These are phyloP conservation scores for Phalaenopsis equestris DNA, from an alignment of 106 monocot species.

Conservation along the genomic window DNA sequence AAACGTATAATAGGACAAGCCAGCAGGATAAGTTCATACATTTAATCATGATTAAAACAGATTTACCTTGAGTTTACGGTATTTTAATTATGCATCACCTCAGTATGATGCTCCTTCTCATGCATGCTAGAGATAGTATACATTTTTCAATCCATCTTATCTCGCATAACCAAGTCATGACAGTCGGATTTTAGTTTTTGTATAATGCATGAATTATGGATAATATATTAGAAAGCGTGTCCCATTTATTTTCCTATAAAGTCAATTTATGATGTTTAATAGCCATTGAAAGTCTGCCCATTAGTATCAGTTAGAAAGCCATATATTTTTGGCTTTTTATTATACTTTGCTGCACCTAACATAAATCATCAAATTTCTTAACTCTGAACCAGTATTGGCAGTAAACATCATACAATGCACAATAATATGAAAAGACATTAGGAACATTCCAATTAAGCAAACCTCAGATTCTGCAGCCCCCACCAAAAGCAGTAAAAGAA, in stretches of 20 bases:
- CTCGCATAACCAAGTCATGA: background rate
- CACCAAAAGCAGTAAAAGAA: constrained; percentile 95
- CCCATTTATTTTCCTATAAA: too few species aligned
- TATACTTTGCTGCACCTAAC: too few species aligned
- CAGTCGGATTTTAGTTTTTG: background rate
- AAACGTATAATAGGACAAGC: background rate
- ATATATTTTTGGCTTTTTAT: too few species aligned
- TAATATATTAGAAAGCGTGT: background rate
- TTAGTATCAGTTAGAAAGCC: too few species aligned
- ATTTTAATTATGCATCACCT: background rate
- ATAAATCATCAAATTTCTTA: too few species aligned
- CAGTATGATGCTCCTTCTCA: too few species aligned
- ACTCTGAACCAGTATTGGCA: too few species aligned
- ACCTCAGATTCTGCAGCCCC: constrained; percentile 92
- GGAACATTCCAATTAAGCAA: constrained; percentile 6
- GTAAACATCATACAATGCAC: too few species aligned
- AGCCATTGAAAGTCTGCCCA: too few species aligned
- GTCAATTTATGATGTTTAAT: too few species aligned
- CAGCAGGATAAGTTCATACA: background rate
- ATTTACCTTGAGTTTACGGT: too few species aligned
- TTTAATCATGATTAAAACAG: too few species aligned
- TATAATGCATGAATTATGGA: background rate
- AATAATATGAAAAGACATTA: background rate
- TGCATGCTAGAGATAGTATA: background rate
- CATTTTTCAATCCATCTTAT: background rate